phyloP scores from a whole-genome alignment of 2,329 filamentous ascomycete species.

The Septoria linicola region DNA sequence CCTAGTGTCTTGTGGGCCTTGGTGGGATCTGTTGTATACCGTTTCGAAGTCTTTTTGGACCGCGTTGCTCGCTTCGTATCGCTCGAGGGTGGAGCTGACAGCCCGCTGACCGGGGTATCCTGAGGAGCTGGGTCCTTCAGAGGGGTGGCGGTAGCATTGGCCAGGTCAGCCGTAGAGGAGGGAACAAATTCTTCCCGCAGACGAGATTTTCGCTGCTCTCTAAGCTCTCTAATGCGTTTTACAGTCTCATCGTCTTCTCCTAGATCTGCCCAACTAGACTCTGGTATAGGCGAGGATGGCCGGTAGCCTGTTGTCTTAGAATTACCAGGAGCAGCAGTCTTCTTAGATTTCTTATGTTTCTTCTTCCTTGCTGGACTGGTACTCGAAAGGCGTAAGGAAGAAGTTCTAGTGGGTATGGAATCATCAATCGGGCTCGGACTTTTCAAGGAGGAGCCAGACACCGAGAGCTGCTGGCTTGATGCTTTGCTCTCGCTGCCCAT shows the following conservation, averaged over 20 bases:
- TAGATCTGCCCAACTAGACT: slow-evolving; percentile 38
- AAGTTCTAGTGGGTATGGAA: slow-evolving; percentile 38
- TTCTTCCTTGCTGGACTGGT: slow-evolving; percentile 33
- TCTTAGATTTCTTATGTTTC: slow-evolving; percentile 31
- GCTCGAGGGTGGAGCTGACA: slow-evolving; percentile 20
- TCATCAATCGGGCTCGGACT: slow-evolving; percentile 33
- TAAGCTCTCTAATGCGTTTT: slow-evolving; percentile 58
- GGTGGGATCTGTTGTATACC: slow-evolving; percentile 32
- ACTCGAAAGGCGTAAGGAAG: slow-evolving; percentile 38
- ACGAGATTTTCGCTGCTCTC: slow-evolving; percentile 57
- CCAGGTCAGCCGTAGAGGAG: slow-evolving; percentile 6
- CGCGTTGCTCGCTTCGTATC: slow-evolving; percentile 20
- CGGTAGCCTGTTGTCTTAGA: slow-evolving; percentile 21
- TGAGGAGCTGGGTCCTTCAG: slow-evolving; percentile 14
- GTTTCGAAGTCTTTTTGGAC: slow-evolving; percentile 21
- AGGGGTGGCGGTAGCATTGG: not conserved
- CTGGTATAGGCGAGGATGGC: slow-evolving; percentile 33
- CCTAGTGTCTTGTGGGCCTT: slow-evolving; percentile 47
- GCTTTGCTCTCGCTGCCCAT: slow-evolving; percentile 13
- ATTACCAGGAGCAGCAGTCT: slow-evolving; percentile 19
- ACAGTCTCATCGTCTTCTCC: slow-evolving; percentile 53
- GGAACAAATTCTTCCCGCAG: slow-evolving; percentile 46
- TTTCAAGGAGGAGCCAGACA: slow-evolving; percentile 22
- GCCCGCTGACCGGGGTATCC: slow-evolving; percentile 14
- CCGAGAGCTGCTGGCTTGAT: slow-evolving; percentile 17